These are phyloP conservation scores for Colletotrichum magnum DNA, from an alignment of 2,329 filamentous ascomycete species.

Conservation along the genomic window DNA sequence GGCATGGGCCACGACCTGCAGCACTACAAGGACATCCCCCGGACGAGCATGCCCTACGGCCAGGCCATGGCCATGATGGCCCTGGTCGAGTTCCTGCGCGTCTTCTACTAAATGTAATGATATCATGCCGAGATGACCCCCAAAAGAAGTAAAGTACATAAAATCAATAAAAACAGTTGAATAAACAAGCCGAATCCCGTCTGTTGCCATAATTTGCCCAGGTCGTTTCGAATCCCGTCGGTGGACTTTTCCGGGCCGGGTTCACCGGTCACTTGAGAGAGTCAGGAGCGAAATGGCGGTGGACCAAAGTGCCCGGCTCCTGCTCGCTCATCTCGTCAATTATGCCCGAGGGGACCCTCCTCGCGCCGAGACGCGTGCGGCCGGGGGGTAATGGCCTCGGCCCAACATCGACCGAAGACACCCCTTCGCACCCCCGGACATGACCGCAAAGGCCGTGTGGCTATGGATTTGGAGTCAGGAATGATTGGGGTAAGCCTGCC, in stretches of 20 bases:
- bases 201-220: neutral
- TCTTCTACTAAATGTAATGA: slow-evolving; percentile 45
- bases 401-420: slow-evolving; percentile 15
- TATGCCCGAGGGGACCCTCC: neutral
- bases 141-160: neutral
- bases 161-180: slow-evolving; percentile 6
- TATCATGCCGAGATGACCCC: slow-evolving; percentile 23
- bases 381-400: neutral
- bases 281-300: neutral
- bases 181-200: neutral
- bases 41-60: slow-evolving; percentile 87
- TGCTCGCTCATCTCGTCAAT: neutral
- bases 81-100: slow-evolving; percentile 79
- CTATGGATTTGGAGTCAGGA: no score
- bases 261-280: slow-evolving; percentile 12
- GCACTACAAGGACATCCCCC: slow-evolving; percentile 82
- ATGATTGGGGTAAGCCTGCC: slow-evolving; percentile 6
- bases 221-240: neutral
- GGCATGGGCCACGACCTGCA: slow-evolving; percentile 81
- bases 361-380: neutral
- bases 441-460: no score
- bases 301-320: neutral
- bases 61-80: slow-evolving; percentile 90
- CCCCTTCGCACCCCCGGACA: neutral
- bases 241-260: neutral